Percentiles rank a stretch among this genome's conserved stretches.
These are phyloP conservation scores for Petunia axillaris DNA, from an alignment of 257 asterid genomes.

Conservation along the genomic window DNA sequence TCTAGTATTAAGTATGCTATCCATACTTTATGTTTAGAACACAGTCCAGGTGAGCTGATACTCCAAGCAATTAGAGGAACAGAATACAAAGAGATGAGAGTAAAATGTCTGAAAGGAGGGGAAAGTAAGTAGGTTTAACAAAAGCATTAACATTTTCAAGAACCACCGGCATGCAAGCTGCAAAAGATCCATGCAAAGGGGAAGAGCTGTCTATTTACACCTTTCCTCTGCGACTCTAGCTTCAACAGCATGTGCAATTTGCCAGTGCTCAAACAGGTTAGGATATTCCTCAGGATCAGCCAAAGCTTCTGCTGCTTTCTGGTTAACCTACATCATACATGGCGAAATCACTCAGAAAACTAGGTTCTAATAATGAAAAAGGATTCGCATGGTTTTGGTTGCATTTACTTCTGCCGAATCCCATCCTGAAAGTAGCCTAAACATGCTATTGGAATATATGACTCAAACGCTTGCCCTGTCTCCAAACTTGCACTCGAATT, in stretches of 20 bases:
- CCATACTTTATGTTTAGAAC: conserved; percentile 10
- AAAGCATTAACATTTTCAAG: conserved; percentile 28
- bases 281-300: conserved; percentile 96
- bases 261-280: conserved; percentile 92
- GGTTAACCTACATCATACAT: conserved; percentile 77
- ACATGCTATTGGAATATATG: not conserved
- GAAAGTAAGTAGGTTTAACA: not conserved
- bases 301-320: conserved; percentile 94
- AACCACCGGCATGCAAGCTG: not conserved
- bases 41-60: conserved; percentile 10
- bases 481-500: not conserved
- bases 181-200: conserved; percentile 23
- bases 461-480: not conserved
- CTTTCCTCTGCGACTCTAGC: conserved; percentile 64
- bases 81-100: conserved; percentile 22
- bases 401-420: not conserved
- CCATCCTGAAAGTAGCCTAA: not conserved
- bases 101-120: conserved; percentile 19
- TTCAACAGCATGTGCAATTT: conserved; percentile 83
- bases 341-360: conserved; percentile 16
- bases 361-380: not conserved
- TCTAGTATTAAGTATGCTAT: conserved; percentile 15
- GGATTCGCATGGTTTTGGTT: not conserved
- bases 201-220: conserved; percentile 22
- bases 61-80: conserved; percentile 28